A percentile compares a stretch with the other conserved stretches of the same genome.
phyloP scores from a whole-genome alignment of 805 yeast species.

The Candida chauliodis region DNA sequence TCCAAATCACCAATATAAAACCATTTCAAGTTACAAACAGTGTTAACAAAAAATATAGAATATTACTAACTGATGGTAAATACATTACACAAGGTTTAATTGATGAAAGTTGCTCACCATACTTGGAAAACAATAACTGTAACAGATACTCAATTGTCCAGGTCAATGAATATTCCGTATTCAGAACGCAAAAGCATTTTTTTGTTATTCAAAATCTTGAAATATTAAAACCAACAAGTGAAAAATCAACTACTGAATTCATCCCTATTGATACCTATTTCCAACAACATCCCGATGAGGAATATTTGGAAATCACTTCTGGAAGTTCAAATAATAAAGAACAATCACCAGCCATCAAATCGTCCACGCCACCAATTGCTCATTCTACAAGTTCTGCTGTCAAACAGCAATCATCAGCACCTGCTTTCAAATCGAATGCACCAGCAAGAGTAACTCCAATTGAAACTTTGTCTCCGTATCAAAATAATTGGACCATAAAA shows the following conservation, averaged over 20 bases:
- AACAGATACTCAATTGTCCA: constrained; percentile 42
- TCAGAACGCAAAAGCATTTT: constrained; percentile 48
- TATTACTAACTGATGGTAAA: constrained; percentile 37
- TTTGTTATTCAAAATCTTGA: constrained; percentile 46
- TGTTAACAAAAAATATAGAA: constrained; percentile 26
- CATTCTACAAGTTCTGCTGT: neutral
- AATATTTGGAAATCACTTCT: constrained; percentile 19
- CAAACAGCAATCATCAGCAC: neutral
- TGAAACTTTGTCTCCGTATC: constrained; percentile 88
- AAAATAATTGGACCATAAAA: constrained; percentile 85
- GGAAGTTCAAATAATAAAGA: constrained; percentile 2
- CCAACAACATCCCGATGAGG: constrained; percentile 55
- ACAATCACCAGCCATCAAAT: constrained; percentile 8
- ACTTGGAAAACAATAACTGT: constrained; percentile 39
- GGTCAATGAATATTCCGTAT: constrained; percentile 39
- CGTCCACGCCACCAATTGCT: constrained; percentile 6
- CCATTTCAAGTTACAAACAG: constrained; percentile 20
- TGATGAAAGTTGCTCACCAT: constrained; percentile 41
- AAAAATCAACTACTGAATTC: constrained; percentile 25
- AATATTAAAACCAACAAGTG: constrained; percentile 35
- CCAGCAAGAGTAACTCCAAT: constrained; percentile 53
- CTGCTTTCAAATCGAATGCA: constrained; percentile 2
- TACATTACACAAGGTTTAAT: constrained; percentile 36
- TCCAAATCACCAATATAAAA: constrained; percentile 34
- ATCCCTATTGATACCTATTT: constrained; percentile 49